Base-by-base conservation (phyloP, 768 basidiomycete species). In the Tremella yokohamensis region DNA sequence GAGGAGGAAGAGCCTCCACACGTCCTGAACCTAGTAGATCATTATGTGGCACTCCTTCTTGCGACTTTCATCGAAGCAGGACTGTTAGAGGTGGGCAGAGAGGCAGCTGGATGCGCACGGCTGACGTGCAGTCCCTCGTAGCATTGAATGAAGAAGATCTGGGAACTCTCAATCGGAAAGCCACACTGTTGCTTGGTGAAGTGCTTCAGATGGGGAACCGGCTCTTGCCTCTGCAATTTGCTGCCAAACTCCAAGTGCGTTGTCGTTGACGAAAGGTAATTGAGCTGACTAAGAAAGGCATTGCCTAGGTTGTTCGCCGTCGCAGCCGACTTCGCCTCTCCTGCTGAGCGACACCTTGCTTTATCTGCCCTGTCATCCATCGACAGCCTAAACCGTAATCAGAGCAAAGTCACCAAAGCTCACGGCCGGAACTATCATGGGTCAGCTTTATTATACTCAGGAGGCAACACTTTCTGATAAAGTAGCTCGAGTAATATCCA, bases 321-420 rank as follows among this genome's bases (percentile, higher is more conserved):
- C 67, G 91, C 93, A 1, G 64, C 78, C 1, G 84, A 88, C 59
- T 92, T 94, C 64, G 78, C 80, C n/a, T 80, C 84, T 54, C 86
- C 86, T 38, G 84, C 86, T 57, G 83, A 88, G 62, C 80, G 91
- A 44, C 88, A 90, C 58, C 80, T 90, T 9, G 94, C 93, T 2
- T 86, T 88, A 13, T 83, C 87, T 2, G 85, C 92, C 0, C 79
- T 99, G 52, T 85, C 89, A 0, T 85, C 88, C 0, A 90, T 99
- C 42, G 90, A 94, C 68, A 90, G 88, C 68, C 86, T 94, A 74
- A 91, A 93, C 68, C 86, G 94, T n/a, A 92, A 96, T 75, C 83
- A 84, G 56, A 79, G 84, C 7, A 85, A 88, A 68, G 84, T 87
- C 13, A 77, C 75, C 8, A 73, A 79, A 40, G 74, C 56, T n/a